phyloP scores from a whole-genome alignment of 805 yeast species.

The Metschnikowia orientalis region DNA sequence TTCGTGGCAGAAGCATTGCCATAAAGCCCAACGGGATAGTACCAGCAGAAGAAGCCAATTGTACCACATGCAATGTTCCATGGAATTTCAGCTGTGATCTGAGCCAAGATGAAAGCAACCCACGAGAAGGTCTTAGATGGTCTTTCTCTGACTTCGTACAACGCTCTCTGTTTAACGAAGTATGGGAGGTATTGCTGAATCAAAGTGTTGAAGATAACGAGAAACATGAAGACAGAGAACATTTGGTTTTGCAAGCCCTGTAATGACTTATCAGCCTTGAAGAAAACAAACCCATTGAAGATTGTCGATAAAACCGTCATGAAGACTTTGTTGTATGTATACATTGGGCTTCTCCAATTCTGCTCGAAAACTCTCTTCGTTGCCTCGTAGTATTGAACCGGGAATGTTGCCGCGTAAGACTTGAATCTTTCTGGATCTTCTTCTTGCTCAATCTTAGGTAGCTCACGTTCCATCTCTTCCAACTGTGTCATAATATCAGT shows the following conservation, averaged over 20 bases:
- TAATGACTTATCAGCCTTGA: conserved; percentile 53
- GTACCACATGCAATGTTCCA: conserved; percentile 50
- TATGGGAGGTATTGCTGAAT: conserved; percentile 38
- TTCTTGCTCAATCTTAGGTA: conserved; percentile 18
- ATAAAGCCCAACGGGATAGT: conserved; percentile 43
- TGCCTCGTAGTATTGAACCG: conserved; percentile 46
- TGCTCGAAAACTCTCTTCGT: conserved; percentile 28
- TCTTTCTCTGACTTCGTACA: conserved; percentile 43
- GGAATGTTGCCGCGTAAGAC: conserved; percentile 32
- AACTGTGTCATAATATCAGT: conserved; percentile 65
- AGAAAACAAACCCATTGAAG: conserved; percentile 69
- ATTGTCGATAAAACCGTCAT: conserved; percentile 51
- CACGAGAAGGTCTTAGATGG: conserved; percentile 41
- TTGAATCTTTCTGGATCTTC: conserved; percentile 21
- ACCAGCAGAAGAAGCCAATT: conserved; percentile 54
- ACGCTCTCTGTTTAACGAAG: conserved; percentile 38
- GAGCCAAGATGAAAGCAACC: conserved; percentile 36
- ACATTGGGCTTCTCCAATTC: conserved; percentile 55
- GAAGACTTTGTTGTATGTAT: conserved; percentile 56
- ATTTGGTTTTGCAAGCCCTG: conserved; percentile 64
- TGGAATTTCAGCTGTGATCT: conserved; percentile 42
- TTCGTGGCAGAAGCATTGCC: conserved; percentile 9
- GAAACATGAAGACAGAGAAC: conserved; percentile 44
- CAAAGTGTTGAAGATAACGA: conserved; percentile 34
- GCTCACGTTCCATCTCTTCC: conserved; percentile 48